Base-by-base conservation (phyloP, 169 alveolate genomes). In the Hepatocystis sp. region DNA sequence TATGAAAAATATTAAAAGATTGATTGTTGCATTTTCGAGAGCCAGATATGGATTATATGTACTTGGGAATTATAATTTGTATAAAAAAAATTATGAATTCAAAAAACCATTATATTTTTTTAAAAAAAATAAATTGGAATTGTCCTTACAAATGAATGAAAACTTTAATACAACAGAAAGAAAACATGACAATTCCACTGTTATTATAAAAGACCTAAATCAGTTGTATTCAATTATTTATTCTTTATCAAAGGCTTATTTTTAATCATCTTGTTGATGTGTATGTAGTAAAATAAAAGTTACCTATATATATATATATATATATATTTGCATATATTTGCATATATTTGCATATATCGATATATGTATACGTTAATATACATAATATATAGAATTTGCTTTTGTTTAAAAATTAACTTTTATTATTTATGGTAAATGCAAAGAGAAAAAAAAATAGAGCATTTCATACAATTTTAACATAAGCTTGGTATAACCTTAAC, bases 1-100 rank as follows among this genome's bases (percentile, higher is more conserved):
- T 68, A 85, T 97, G 49, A 96, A 98, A n/a, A 98, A 96, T 76
- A 94, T 97, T 21, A 91, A 97, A 64, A 93, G 99, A 21, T 93
- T 97, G 64, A 91, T 96, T 68, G 99, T 97, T 49, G 98, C 99
- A 13, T 93, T 96, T 91, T 93, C 98, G 47, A 93, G 99, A 60
- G 98, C 99, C 21, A 90, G 96, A n/a, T 91, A 93, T 63, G 99
- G 99, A 0, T 86, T 95, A 67, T 95, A 90, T 84, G 90, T 95
- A 25, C 88, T 95, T 36, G 97, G 97, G 21, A 93, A 85, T 36
- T 84, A 91, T 85, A 55, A 53, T 15, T 64, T 88, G 39, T 68
- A 84, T 13, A 85, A 61, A 17, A 88, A 88, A 15, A 66, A 60
- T 39, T 52, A 85, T 19, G 88, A 91, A 88, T 52, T 91, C 81